These are phyloP conservation scores for Lichtheimia corymbifera DNA, from an alignment of 371 early-diverging fungal genomes.

Conservation along the genomic window DNA sequence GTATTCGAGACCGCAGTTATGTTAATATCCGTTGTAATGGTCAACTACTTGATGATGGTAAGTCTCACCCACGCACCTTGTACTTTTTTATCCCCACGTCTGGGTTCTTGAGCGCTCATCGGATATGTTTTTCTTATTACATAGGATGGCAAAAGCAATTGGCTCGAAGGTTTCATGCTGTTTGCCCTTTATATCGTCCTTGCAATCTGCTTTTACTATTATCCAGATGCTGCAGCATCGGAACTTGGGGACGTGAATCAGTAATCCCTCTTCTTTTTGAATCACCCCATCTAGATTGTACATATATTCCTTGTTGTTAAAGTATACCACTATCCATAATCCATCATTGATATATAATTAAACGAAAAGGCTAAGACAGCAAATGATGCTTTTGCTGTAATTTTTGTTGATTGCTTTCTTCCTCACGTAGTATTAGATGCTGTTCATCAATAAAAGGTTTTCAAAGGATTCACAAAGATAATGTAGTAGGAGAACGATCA, in stretches of 20 bases:
- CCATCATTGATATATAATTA: too few relatives aligned
- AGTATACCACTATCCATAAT: background rate
- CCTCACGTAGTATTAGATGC: too few relatives aligned
- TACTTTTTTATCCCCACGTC: background rate
- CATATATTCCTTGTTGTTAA: background rate
- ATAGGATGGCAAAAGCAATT: slow-evolving; percentile 74
- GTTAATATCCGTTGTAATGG: slow-evolving; percentile 82
- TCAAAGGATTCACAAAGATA: too few relatives aligned
- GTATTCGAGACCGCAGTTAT: slow-evolving; percentile 81
- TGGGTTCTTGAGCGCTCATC: slow-evolving; percentile 4
- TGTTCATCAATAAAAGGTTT: too few relatives aligned
- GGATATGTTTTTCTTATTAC: slow-evolving; percentile 1
- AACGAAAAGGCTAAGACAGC: too few relatives aligned
- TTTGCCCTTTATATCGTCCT: slow-evolving; percentile 73
- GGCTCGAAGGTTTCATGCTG: slow-evolving; percentile 87
- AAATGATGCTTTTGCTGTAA: too few relatives aligned
- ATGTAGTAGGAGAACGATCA: too few relatives aligned
- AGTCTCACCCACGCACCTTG: background rate
- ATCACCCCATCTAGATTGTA: background rate
- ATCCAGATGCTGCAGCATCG: slow-evolving; percentile 39
- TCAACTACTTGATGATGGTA: slow-evolving; percentile 75
- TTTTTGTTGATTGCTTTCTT: too few relatives aligned
- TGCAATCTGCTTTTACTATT: slow-evolving; percentile 77
- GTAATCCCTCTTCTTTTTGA: background rate
- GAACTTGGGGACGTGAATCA: background rate